Percentiles rank a stretch among this genome's conserved stretches.
phyloP scores from a whole-genome alignment of 2,329 filamentous ascomycete species.

The Aspergillus unguis region DNA sequence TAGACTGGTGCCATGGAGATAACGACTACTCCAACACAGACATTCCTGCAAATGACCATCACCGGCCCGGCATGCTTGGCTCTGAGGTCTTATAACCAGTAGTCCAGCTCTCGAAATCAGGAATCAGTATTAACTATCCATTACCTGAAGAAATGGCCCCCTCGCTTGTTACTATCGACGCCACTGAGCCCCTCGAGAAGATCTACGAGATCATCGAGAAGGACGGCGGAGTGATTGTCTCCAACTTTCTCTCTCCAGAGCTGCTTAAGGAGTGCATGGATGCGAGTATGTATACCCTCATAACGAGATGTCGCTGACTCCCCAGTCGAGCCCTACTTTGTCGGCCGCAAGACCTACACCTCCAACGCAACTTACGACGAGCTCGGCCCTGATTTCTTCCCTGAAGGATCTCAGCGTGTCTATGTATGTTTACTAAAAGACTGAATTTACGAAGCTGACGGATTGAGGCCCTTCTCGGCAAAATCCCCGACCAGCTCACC shows the following conservation, averaged over 20 bases:
- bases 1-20: background rate
- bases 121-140: background rate
- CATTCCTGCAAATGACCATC: background rate
- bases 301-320: background rate
- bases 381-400: constrained; percentile 8
- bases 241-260: constrained; percentile 1
- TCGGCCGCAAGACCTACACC: constrained; percentile 3
- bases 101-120: background rate
- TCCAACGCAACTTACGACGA: constrained; percentile 4
- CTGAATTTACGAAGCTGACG: background rate
- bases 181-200: constrained; percentile 2
- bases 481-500: constrained; percentile 3
- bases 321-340: constrained; percentile 3
- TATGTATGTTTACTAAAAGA: background rate
- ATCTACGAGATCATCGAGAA: background rate
- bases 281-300: background rate
- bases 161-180: constrained; percentile 2
- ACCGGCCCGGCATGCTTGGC: background rate
- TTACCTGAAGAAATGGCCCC: background rate
- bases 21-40: background rate
- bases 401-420: constrained; percentile 5
- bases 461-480: background rate
- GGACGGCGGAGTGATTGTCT: constrained; percentile 7
- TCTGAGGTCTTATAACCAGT: background rate
- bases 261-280: constrained; percentile 8